Base-by-base conservation (phyloP, 2,329 filamentous ascomycete genomes). In the Amauroascus niger region DNA sequence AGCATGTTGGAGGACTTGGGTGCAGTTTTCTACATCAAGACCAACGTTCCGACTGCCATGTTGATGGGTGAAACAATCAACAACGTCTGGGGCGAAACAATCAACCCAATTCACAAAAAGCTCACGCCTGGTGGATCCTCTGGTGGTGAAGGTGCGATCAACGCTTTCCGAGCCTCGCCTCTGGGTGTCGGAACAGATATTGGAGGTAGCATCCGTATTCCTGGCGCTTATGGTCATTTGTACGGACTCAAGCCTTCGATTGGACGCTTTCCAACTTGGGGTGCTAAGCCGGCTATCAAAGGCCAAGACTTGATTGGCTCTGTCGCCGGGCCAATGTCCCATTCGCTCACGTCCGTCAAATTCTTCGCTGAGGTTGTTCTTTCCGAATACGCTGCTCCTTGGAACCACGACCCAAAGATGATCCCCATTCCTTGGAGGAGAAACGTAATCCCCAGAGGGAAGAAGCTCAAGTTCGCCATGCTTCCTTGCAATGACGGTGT, bases 391-490 rank as follows among this genome's bases (percentile, higher is more conserved):
- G 75, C 75, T 30, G 62, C 79, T 51, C 84, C 85, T 0, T 88
- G 84, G 84, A 66, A 79, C 1, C 69, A 79, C 57, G 84, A 88
- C 63, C 83, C 84, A 0, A 69, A 82, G 0, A 81, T 83, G 0
- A 68, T 81, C 30, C 80, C 84, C 16, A 71, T 88, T 0, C 83
- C 83, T 0, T 88, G 82, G 77, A 75, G 82, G 1, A 66, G 75
- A 18, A 71, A 77, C 3, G 47, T 69, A 30, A 62, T 60, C 1
- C 65, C 63, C 1, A 56, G 60, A 1, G 59, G 62, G 1, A 35
- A 14, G 11, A 67, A 71, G 8, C 70, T 85, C 16, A 71, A 74
- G 3, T 77, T 85, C 60, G 82, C 73, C 0, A 64, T 84, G 0
- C 62, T 82, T 37, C 73, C 66, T 55, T 47, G 40, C 53, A 69